A percentile compares a stretch with the other conserved stretches of the same genome.
phyloP scores from a whole-genome alignment of 2,329 filamentous ascomycete species.

The Cordyceps javanica region DNA sequence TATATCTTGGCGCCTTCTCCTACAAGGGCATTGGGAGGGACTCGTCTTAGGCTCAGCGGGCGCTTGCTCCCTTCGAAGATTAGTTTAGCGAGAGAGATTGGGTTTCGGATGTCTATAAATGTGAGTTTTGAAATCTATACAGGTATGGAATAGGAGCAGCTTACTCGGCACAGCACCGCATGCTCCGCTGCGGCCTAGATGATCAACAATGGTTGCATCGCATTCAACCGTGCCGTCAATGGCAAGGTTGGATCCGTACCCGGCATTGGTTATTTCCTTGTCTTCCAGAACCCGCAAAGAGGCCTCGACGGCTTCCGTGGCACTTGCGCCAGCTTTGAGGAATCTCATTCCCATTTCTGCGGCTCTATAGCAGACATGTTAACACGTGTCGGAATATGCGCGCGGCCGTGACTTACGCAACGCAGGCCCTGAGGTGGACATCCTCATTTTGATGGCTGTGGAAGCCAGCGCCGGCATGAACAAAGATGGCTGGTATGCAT shows the following conservation, averaged over 20 bases:
- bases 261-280: conserved; percentile 91
- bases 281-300: conserved; percentile 87
- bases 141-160: conserved; percentile 28
- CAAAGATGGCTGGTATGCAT: conserved; percentile 69
- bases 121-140: conserved; percentile 16
- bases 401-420: conserved; percentile 57
- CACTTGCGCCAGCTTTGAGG: conserved; percentile 69
- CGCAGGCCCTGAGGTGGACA: conserved; percentile 78
- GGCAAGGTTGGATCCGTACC: conserved; percentile 89
- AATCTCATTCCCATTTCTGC: conserved; percentile 78
- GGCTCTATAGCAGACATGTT: conserved; percentile 49
- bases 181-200: conserved; percentile 83
- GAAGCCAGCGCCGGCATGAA: conserved; percentile 92
- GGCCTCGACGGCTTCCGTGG: conserved; percentile 83
- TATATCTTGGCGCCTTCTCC: conserved; percentile 83
- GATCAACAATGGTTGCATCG: conserved; percentile 89
- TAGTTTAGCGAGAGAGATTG: conserved; percentile 77
- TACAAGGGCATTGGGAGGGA: conserved; percentile 88
- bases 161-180: conserved; percentile 85
- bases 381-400: not conserved
- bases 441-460: conserved; percentile 83
- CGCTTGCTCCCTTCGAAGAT: conserved; percentile 73
- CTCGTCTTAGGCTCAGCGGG: conserved; percentile 75
- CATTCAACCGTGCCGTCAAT: conserved; percentile 90
- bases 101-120: conserved; percentile 76